phyloP scores from a whole-genome alignment of 257 asterid species.

The Lavandula angustifolia region DNA sequence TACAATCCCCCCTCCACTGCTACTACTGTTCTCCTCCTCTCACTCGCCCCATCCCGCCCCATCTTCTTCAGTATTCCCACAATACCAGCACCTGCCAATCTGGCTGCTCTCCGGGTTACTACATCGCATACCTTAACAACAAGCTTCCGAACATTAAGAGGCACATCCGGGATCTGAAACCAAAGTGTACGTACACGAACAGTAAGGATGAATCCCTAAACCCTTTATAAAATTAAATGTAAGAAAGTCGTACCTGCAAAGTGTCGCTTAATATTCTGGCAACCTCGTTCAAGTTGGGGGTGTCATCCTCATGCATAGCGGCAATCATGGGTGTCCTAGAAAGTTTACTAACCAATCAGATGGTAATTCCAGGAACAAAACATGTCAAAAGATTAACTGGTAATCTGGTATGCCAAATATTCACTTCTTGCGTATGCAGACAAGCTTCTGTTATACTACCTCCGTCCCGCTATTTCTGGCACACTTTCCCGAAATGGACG shows the following conservation, averaged over 20 bases:
- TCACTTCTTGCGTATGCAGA: no score
- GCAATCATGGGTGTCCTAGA: conserved; percentile 75
- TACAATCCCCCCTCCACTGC: conserved; percentile 78
- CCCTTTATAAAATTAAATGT: background rate
- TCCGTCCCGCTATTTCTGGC: no score
- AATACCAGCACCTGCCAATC: conserved; percentile 87
- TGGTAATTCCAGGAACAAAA: background rate
- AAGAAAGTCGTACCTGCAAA: conserved; percentile 51
- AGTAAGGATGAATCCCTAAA: background rate
- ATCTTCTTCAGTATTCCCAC: conserved; percentile 89
- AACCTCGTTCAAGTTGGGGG: conserved; percentile 72
- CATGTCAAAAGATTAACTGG: no score
- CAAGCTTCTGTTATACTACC: no score
- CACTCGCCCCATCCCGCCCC: conserved; percentile 68
- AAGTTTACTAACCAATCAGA: conserved; percentile 22
- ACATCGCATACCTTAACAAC: conserved; percentile 74
- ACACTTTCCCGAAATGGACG: no score
- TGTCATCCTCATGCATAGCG: conserved; percentile 90
- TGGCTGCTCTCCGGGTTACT: conserved; percentile 80
- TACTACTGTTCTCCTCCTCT: conserved; percentile 70
- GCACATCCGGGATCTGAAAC: conserved; percentile 59
- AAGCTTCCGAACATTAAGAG: conserved; percentile 70
- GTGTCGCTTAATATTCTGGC: conserved; percentile 59
- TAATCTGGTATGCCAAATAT: no score
- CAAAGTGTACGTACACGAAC: conserved; percentile 13